These are phyloP conservation scores for Babesia sp. DNA, from an alignment of 169 alveolate species.

Conservation along the genomic window DNA sequence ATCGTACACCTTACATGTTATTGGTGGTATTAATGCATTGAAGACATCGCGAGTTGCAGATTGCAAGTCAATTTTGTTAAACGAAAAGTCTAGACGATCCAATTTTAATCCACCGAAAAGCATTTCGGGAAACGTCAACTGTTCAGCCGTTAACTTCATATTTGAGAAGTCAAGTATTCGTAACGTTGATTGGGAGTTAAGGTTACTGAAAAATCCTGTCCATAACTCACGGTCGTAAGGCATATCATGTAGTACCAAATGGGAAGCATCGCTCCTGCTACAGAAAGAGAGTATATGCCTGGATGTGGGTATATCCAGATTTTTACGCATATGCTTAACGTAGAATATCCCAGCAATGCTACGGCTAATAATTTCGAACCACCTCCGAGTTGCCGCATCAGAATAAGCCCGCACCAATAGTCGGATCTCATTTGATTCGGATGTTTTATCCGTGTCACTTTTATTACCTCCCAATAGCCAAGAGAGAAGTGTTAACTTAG, in stretches of 20 bases:
- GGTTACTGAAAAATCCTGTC: conserved; percentile 16
- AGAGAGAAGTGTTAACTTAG: neutral
- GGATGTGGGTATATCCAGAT: conserved; percentile 3
- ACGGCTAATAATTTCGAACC: conserved; percentile 52
- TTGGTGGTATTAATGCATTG: conserved; percentile 31
- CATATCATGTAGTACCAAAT: conserved; percentile 48
- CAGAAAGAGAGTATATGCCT: conserved; percentile 63
- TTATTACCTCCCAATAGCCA: neutral
- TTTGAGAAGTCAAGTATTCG: conserved; percentile 43
- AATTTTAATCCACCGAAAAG: conserved; percentile 24
- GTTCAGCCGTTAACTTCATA: conserved; percentile 30
- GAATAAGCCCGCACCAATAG: conserved; percentile 40
- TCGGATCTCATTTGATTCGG: neutral
- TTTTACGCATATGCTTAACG: conserved; percentile 31
- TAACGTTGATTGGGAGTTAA: conserved; percentile 33
- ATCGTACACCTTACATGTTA: conserved; percentile 3
- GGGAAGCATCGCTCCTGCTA: conserved; percentile 25
- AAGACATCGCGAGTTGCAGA: conserved; percentile 4
- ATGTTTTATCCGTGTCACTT: neutral
- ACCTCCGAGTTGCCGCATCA: conserved; percentile 35
- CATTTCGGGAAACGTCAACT: conserved; percentile 26
- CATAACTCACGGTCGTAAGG: conserved; percentile 45
- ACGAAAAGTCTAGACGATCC: conserved; percentile 47
- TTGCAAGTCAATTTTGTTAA: conserved; percentile 29
- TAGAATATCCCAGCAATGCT: conserved; percentile 41